These are phyloP conservation scores for Pleurotus pulmonarius DNA, from an alignment of 768 basidiomycete genomes.

Conservation along the genomic window DNA sequence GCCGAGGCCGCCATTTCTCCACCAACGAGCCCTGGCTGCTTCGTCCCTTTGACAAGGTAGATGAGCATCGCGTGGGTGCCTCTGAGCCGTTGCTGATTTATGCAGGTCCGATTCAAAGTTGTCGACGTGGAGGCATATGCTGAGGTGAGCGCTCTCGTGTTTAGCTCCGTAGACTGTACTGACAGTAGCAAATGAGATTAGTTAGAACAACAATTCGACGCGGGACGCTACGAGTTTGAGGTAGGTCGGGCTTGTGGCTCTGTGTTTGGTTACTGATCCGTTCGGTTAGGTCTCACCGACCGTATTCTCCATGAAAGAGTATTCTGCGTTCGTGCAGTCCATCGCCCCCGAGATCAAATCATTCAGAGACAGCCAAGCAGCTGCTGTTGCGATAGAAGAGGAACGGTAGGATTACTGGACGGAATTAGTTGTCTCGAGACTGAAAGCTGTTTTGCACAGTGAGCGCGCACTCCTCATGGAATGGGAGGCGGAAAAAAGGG, in stretches of 20 bases:
- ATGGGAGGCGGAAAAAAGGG: conserved; percentile 33
- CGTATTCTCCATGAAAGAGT: conserved; percentile 49
- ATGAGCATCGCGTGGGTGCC: background rate
- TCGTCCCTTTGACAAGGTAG: conserved; percentile 60
- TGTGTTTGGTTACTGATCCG: conserved; percentile 3
- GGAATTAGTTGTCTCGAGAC: no score
- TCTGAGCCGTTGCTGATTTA: background rate
- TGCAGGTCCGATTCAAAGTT: conserved; percentile 48
- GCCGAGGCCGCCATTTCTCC: conserved; percentile 42
- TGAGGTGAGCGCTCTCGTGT: conserved; percentile 28
- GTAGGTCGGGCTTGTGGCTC: conserved; percentile 17
- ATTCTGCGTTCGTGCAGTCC: conserved; percentile 36
- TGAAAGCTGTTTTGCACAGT: conserved; percentile 18
- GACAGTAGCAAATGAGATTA: conserved; percentile 13
- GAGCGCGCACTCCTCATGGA: conserved; percentile 37
- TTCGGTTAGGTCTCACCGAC: conserved; percentile 40
- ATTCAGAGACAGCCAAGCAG: conserved; percentile 38
- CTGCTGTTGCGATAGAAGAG: conserved; percentile 34
- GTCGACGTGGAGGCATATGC: conserved; percentile 46
- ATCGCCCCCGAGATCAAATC: conserved; percentile 36
- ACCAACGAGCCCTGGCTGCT: conserved; percentile 56
- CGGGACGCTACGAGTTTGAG: conserved; percentile 50
- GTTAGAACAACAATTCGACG: conserved; percentile 49
- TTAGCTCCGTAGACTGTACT: background rate
- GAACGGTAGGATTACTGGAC: conserved; percentile 25